Evolutionary conservation across 768 basidiomycete genomes (phyloP).

Genomic region (Suillus paluster): DNA sequence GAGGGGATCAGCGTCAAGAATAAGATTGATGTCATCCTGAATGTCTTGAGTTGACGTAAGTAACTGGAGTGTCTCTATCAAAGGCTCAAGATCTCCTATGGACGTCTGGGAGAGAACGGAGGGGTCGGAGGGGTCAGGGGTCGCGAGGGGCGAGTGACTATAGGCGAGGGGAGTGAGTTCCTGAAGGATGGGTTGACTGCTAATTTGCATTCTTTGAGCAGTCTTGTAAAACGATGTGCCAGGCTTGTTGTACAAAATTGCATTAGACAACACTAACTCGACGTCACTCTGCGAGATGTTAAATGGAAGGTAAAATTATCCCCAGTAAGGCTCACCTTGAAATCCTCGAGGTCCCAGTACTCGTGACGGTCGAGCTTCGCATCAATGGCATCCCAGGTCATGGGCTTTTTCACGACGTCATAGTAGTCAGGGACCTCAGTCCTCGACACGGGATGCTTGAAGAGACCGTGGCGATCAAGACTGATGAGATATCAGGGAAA

Average conservation of each 20-base stretch:
- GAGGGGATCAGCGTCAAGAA: constrained; percentile 62
- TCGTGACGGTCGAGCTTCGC: constrained; percentile 79
- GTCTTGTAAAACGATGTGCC: constrained; percentile 73
- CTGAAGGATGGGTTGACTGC: constrained; percentile 40
- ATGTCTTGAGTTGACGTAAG: constrained; percentile 58
- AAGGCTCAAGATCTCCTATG: constrained; percentile 79
- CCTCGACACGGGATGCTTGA: constrained; percentile 82
- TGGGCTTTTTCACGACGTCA: constrained; percentile 82
- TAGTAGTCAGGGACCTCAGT: constrained; percentile 89
- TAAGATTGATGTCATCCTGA: constrained; percentile 54
- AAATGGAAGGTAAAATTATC: constrained; percentile 8
- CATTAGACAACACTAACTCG: constrained; percentile 84
- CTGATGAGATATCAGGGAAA: constrained; percentile 44
- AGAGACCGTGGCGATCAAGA: constrained; percentile 72
- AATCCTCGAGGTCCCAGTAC: constrained; percentile 77
- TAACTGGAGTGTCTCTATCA: constrained; percentile 57
- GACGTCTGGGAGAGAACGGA: constrained; percentile 6
- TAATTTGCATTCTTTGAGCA: constrained; percentile 64
- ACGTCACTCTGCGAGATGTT: constrained; percentile 64
- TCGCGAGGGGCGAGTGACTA: constrained; percentile 17
- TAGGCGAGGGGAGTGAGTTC: constrained; percentile 26
- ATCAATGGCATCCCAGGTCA: constrained; percentile 88
- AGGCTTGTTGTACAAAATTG: constrained; percentile 81
- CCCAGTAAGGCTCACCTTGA: constrained; percentile 54
- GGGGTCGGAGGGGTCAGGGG: not conserved